Base-by-base conservation (phyloP, 148 eudicot genomes). In the Diospyros kaki region DNA sequence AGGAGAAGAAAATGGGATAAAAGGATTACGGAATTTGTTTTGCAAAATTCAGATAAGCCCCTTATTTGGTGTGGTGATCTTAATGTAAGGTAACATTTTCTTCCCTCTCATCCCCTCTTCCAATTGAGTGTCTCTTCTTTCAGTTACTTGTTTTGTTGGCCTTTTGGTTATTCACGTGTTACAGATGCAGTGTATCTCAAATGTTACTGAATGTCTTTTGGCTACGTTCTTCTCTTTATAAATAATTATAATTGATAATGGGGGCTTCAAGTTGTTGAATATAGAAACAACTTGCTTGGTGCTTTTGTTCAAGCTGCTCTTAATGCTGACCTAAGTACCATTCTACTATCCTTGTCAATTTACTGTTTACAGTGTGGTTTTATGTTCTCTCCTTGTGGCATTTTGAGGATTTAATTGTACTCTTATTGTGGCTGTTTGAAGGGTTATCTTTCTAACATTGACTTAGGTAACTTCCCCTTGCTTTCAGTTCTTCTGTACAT, bases 1-100 rank as follows among this genome's bases (percentile, higher is more conserved):
- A 88, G 99, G 90, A 89, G 99, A 86, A 84, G 99, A 80, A 93
- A 95, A 82, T 95, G 99, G 99, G 99, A 95, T 83, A 91, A 95
- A 81, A 93, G 93, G 84, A 90, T 95, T 71, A 66, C 86, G 71
- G 98, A 93, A 15, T 91, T 95, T 80, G 89, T 95, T 73, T 58
- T 85, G 69, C 82, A 79, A 81, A 82, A 79, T 75, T 89, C 91
- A 75, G 97, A 93, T 81, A 95, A 95, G 79, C 94, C 97, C 69
- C 97, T 95, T 58, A 93, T 95, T 42, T 95, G 99, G 99, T 90
- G 91, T 75, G 99, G 99, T 38, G 99, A 95, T 83, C 89, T 95
- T 81, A 95, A 95, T 84, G 97, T 95, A 58, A 94, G 98, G 98
- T 94, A 87, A 76, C 28, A 75, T 46, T 14, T 11, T 54, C 41